Evolutionary conservation across 495 filamentous ascomycete genomes (phyloP), one percentile per base, ranked within the genome.

Genomic region (Aspergillus kassunensis): DNA sequence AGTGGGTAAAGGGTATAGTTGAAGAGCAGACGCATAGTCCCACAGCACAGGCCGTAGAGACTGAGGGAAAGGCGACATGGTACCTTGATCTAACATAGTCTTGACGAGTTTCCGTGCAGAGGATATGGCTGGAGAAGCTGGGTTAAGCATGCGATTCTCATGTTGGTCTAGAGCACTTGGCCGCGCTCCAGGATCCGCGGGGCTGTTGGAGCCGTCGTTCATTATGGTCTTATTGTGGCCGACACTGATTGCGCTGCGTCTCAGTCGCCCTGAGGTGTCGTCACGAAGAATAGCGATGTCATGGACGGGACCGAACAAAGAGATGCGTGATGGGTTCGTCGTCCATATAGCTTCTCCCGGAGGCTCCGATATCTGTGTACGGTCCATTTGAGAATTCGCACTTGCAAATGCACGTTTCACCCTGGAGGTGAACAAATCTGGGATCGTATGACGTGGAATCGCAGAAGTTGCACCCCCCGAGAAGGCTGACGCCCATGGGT

Each of bases 31-130:
- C 0, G 83, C 82, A 68, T 86, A 88, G 67, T 96, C 91, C 93
- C 93, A 97, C 45, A 93, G 77, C 10, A 95, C 78, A 1, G 93
- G 93, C 3, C 93, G 80, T 21, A 77, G 71, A 1, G 80, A 71
- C 23, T 89, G 76, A 0, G 88, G 86, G 69, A 97, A 98, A 0
- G 93, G 93, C 0, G 87, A 84, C 6, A 98, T 72, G 31, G 88
- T 85, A 4, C 89, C 89, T 66, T 98, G 93, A 59, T 96, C 91
- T n/a, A 98, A 76, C 24, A 98, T 63, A 0, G 95, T 95, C 63
- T 95, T 95, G 57, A 91, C 88, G 0, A 97, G 75, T 60, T 88
- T 90, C 42, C 90, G 82, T n/a, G 90, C 87, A 46, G 79, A 75
- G 27, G 68, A 53, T 13, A 79, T 61, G 37, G 86, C 79, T 41